phyloP scores from a whole-genome alignment of 2,329 filamentous ascomycete species.

The Fusarium sp. region DNA sequence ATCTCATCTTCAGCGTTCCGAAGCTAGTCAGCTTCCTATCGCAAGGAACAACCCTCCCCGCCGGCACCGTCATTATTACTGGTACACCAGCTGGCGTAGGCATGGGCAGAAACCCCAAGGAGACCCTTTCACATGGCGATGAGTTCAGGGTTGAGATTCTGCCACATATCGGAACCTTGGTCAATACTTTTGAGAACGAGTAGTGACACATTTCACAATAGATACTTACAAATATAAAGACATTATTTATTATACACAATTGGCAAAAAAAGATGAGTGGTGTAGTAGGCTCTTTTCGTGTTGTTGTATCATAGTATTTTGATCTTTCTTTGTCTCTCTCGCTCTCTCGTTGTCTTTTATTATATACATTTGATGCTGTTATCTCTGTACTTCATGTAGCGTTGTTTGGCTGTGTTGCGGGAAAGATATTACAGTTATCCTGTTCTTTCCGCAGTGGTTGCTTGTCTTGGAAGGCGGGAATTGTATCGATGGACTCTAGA shows the following conservation, averaged over 20 bases:
- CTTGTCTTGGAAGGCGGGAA: neutral
- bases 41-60: conserved; percentile 55
- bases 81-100: conserved; percentile 57
- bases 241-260: fast-evolving
- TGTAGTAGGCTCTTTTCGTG: neutral
- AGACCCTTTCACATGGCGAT: conserved; percentile 52
- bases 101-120: conserved; percentile 51
- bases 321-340: neutral
- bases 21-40: conserved; percentile 56
- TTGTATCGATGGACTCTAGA: neutral
- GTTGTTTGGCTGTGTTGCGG: neutral
- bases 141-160: conserved; percentile 57
- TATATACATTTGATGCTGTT: no score
- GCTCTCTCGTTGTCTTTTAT: no score
- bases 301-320: neutral
- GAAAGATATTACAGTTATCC: neutral
- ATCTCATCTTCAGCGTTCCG: conserved; percentile 64
- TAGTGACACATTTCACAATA: fast-evolving
- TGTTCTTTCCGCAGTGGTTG: neutral
- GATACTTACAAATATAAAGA: fast-evolving
- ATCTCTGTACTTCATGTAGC: no score
- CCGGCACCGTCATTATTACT: conserved; percentile 56
- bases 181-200: conserved; percentile 44
- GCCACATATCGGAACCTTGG: conserved; percentile 55
- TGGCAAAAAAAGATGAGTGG: neutral